Base-by-base conservation (phyloP, 768 basidiomycete species). In the Naematelia aurantialba region DNA sequence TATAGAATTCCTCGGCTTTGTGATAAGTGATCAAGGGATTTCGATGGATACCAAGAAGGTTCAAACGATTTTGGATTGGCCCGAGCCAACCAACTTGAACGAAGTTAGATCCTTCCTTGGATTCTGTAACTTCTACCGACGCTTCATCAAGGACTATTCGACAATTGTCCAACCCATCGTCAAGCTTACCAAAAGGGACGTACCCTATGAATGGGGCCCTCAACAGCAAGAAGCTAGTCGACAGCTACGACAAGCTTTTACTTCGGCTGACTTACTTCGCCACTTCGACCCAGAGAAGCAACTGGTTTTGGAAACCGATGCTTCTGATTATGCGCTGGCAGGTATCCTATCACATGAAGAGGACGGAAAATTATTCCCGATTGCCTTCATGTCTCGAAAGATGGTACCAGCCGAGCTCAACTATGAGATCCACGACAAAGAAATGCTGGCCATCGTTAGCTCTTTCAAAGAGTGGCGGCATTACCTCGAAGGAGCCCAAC, bases 351-450 rank as follows among this genome's bases (percentile, higher is more conserved):
- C 51, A 10, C 21, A 49, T 3, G 73, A 80, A n/a, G 31, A 44
- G 5, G 50, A 59, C 30, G 47, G 45, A 2, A 8, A 54, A 2
- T 22, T 51, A 1, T 65, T 65, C 34, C 71, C 82, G 0, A 65
- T 82, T 19, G 80, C 76, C 0, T 83, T 78, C 55, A 19, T 56
- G 24, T 66, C 65, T 13, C 59, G 66, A 14, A 68, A 59, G 26
- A 13, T 70, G 26, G 63, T 57, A 13, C 31, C 60, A 0, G 66
- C 79, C 0, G 79, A 85, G 63, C 31, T 62, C 0, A 83, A 83
- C 66, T 83, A 84, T 57, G 73, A 81, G 11, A 78, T 81, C 22
- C 78, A 83, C 56, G 79, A 85, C 60, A 79, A 81, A 58, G 82
- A 84, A 72, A 67, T 83, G 29, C 75, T 83, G 0, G 80, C 80